These are phyloP conservation scores for Chaetomium sp. DNA, from an alignment of 2,329 filamentous ascomycete species.

Conservation along the genomic window DNA sequence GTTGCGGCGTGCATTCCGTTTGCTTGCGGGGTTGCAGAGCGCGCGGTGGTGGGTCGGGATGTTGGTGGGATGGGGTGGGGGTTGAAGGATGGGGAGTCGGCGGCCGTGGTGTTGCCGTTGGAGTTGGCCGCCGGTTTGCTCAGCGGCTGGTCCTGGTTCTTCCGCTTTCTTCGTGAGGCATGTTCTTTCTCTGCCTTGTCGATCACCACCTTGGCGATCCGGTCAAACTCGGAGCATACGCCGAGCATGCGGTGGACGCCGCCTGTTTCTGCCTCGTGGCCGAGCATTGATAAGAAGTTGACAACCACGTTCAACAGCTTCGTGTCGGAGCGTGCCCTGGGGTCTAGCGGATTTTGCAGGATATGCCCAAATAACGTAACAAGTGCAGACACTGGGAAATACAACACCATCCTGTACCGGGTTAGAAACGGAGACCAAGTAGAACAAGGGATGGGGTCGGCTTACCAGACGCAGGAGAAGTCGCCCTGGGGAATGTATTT, in stretches of 20 bases:
- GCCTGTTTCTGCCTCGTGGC: constrained; percentile 85
- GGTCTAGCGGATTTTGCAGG: constrained; percentile 89
- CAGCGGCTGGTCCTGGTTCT: constrained; percentile 59
- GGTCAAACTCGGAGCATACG: constrained; percentile 93
- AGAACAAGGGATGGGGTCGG: constrained; percentile 25
- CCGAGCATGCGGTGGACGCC: constrained; percentile 92
- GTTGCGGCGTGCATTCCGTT: constrained; percentile 32
- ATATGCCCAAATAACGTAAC: constrained; percentile 97
- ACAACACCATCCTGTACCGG: constrained; percentile 73
- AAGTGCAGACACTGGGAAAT: constrained; percentile 93
- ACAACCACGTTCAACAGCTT: constrained; percentile 92
- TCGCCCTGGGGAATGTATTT: constrained; percentile 97
- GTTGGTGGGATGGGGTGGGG: constrained; percentile 38
- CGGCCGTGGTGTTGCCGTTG: constrained; percentile 20
- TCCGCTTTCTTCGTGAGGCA: constrained; percentile 79
- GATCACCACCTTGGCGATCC: constrained; percentile 86
- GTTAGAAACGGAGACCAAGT: constrained; percentile 26
- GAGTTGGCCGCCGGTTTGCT: constrained; percentile 16
- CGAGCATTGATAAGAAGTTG: constrained; percentile 84
- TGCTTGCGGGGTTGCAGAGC: constrained; percentile 40
- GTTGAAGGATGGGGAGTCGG: constrained; percentile 32
- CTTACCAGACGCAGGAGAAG: constrained; percentile 91
- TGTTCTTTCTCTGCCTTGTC: constrained; percentile 90
- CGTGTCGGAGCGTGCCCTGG: constrained; percentile 82
- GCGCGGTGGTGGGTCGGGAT: constrained; percentile 38